Evolutionary conservation across 176 grass and related monocot species (phyloP), one percentile per base, ranked within the genome.

Genomic region (Aegilops longissima): DNA sequence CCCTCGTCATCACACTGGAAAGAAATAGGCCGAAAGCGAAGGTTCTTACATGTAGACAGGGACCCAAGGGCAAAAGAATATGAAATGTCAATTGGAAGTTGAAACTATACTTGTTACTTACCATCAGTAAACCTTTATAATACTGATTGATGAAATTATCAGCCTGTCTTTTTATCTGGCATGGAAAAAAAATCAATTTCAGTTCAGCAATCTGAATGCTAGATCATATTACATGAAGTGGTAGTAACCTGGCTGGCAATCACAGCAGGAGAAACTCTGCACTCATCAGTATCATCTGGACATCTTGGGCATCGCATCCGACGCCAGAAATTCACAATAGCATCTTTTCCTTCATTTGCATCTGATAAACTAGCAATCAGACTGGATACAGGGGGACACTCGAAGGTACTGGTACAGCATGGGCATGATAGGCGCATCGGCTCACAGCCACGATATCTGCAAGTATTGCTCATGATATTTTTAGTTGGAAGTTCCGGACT

Each of bases 141-240:
- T 97, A 99, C 9, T 80, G 80, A 38, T 62, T 91, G 62, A 94
- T 94, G 77, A 96, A 96, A 92, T 81, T 92, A 81, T 99, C 97
- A 87, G 89, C 94, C 78, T 94, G 94, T 61, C 97, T 94, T 91
- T 99, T 99, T 61, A 97, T 90, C 94, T 99, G 82, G 82, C 49
- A 77, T 85, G 35, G 25, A 90, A 30, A 51, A 51, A 35, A 80
- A 81, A n/a, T 63, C 47, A 40, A 74, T 64, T 72, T 77, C 35
- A 86, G 42, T 74, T 71, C 23, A 82, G 63, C 59, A 66, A 65
- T 73, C 66, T 20, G 33, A 64, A 83, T 87, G 65, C 44, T 66
- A 35, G 5, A 62, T 42, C 39, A 30, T 47, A 70, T 58, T 49
- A 72, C 52, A 34, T 65, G 36, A 52, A 80, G 25, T 30, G 30